Base-by-base conservation (phyloP, 2,329 filamentous ascomycete genomes). In the Epichloe amarillans region DNA sequence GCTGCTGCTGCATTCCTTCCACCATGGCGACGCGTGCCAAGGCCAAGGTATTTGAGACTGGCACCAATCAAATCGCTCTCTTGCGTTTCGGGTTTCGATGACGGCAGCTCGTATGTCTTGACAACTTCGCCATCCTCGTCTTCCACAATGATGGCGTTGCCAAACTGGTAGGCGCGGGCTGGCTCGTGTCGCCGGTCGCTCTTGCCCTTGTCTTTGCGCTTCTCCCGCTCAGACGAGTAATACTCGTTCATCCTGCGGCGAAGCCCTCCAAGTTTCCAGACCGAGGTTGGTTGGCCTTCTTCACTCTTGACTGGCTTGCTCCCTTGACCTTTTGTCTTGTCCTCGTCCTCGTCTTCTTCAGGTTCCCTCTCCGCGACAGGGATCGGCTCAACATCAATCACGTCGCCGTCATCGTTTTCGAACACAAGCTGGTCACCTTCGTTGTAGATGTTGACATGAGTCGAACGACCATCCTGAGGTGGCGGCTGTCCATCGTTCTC, bases 351-450 rank as follows among this genome's bases (percentile, higher is more conserved):
- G 23, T 11, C 41, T 30, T 33, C 30, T 15, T 37, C 38, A 19
- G 5, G n/a, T 5, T 49, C 43, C 15, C 40, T 23, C 15, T 50
- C 21, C 12, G 19, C 50, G 35, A 53, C 49, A 26, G 57, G 50
- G 35, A 50, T 58, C 3, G 58, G 58, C 56, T 83, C 74, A 0
- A 87, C 79, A 17, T 79, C 79, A 5, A 96, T 64, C 3, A 96
- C 90, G 50, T 96, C 90, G 7, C 91, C 91, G 52, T 95, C 84
- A 55, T 83, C 74, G 58, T 95, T 86, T 66, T 97, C 91, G 51
- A 94, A 80, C 6, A 96, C 71, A 39, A 93, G 77, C 21, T 94
- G 68, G 49, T 83, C 65, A 1, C 90, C 89, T 67, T 96, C 89
- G 56, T 90, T 80, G 57, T 84, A 96, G 0, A 90, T 76, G 54